Conservation (phyloP, 768 basidiomycete species). For the Boletus eberwhitei region DNA sequence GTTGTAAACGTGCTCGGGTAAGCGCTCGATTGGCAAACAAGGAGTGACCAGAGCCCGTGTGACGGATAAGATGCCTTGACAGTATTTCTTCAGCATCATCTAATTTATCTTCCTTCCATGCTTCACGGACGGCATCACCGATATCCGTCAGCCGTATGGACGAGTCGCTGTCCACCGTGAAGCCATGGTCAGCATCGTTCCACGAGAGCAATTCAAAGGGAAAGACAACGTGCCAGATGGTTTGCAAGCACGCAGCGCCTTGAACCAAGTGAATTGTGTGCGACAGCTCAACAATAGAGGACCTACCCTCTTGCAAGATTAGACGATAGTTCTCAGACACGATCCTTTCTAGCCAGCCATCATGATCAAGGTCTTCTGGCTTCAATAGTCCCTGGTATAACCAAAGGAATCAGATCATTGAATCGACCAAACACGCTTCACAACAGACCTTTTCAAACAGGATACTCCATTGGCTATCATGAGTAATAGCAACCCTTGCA, state of each 20-base stretch:
- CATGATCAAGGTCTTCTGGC: slow-evolving; percentile 1
- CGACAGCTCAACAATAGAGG: background rate
- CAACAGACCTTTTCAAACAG: slow-evolving; percentile 8
- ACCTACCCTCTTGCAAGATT: slow-evolving; percentile 5
- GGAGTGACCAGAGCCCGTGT: background rate
- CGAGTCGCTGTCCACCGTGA: background rate
- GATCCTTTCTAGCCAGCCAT: background rate
- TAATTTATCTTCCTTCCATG: slow-evolving; percentile 4
- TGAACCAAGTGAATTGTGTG: background rate
- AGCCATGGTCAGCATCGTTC: background rate
- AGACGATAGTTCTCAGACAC: slow-evolving; percentile 9
- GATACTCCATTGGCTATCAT: slow-evolving; percentile 14
- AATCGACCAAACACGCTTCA: background rate
- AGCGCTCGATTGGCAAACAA: slow-evolving; percentile 5
- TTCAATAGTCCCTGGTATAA: slow-evolving; percentile 5
- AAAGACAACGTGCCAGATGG: background rate
- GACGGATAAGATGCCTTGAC: slow-evolving; percentile 1
- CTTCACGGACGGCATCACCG: background rate
- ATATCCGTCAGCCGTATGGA: slow-evolving; percentile 1
- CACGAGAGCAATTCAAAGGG: background rate
- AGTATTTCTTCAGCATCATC: slow-evolving; percentile 11
- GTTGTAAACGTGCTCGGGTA: slow-evolving; percentile 3
- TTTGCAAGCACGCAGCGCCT: slow-evolving; percentile 4
- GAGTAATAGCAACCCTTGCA: slow-evolving; percentile 10
- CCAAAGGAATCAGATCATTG: background rate